phyloP scores from a whole-genome alignment of 768 basidiomycete genomes.

The Crassisporium funariophilum region DNA sequence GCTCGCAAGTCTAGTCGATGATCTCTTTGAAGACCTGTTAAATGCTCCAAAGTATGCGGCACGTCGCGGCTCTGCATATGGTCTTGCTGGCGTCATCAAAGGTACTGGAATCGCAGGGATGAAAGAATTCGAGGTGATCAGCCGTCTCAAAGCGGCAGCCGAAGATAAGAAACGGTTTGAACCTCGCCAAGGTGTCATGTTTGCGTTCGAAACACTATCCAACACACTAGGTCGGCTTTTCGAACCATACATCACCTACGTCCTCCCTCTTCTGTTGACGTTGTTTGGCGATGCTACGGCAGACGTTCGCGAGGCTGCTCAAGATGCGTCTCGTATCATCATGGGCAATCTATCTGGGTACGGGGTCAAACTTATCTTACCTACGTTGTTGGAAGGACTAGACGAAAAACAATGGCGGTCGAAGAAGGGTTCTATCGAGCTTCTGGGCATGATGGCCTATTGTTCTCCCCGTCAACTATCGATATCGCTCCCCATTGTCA shows the following conservation, averaged over 20 bases:
- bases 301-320: slow-evolving; percentile 92
- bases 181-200: slow-evolving; percentile 90
- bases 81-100: slow-evolving; percentile 88
- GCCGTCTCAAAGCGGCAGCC: slow-evolving; percentile 67
- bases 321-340: slow-evolving; percentile 90
- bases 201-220: slow-evolving; percentile 92
- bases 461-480: slow-evolving; percentile 96
- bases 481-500: slow-evolving; percentile 92
- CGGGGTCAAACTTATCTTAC: slow-evolving; percentile 93
- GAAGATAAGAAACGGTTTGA: slow-evolving; percentile 92
- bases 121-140: slow-evolving; percentile 81
- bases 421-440: slow-evolving; percentile 95
- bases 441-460: slow-evolving; percentile 98
- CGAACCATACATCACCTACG: slow-evolving; percentile 87
- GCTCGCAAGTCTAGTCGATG: slow-evolving; percentile 67
- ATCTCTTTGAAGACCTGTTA: slow-evolving; percentile 76
- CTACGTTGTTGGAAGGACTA: slow-evolving; percentile 83
- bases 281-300: slow-evolving; percentile 84
- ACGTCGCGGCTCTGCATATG: slow-evolving; percentile 97
- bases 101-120: slow-evolving; percentile 87
- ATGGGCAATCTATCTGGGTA: slow-evolving; percentile 96
- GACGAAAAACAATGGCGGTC: slow-evolving; percentile 99
- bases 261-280: slow-evolving; percentile 80
- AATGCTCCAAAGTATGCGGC: slow-evolving; percentile 84
- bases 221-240: slow-evolving; percentile 85